A percentile compares a stretch with the other conserved stretches of the same genome.
Conservation (phyloP, 2,329 filamentous ascomycete species). For the Aspergillus sp. region DNA sequence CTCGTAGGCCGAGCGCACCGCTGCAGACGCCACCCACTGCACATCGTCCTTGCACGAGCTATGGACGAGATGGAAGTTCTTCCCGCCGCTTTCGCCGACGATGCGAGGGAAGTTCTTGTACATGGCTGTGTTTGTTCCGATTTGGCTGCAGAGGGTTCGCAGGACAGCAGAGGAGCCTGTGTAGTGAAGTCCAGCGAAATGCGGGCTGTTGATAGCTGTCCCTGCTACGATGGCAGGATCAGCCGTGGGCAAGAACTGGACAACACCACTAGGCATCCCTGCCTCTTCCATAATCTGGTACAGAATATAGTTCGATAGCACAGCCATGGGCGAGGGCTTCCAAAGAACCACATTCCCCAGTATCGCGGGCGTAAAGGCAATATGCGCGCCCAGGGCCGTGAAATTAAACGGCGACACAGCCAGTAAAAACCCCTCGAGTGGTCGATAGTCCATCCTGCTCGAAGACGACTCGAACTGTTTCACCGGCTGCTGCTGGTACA, state of each 20-base stretch:
- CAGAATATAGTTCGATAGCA: slow-evolving; percentile 82
- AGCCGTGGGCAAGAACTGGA: slow-evolving; percentile 82
- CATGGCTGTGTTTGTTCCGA: slow-evolving; percentile 72
- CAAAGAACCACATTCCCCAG: slow-evolving; percentile 94
- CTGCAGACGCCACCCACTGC: slow-evolving; percentile 73
- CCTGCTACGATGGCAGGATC: slow-evolving; percentile 80
- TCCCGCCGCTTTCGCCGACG: slow-evolving; percentile 84
- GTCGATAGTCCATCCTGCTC: slow-evolving; percentile 71
- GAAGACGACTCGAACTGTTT: slow-evolving; percentile 58
- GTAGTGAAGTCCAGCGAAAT: slow-evolving; percentile 86
- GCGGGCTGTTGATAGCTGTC: slow-evolving; percentile 69
- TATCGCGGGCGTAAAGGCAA: slow-evolving; percentile 60
- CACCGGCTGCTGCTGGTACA: slow-evolving; percentile 79
- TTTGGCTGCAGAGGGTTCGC: slow-evolving; percentile 80
- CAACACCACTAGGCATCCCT: slow-evolving; percentile 80
- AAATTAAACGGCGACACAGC: slow-evolving; percentile 95
- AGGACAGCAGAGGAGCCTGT: slow-evolving; percentile 90
- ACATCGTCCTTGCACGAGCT: slow-evolving; percentile 64
- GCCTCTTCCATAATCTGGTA: slow-evolving; percentile 92
- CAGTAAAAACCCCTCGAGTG: slow-evolving; percentile 94
- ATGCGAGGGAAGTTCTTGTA: slow-evolving; percentile 82
- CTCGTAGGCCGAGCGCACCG: slow-evolving; percentile 80
- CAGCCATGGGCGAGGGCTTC: slow-evolving; percentile 87
- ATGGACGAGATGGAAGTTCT: slow-evolving; percentile 87
- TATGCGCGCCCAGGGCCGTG: slow-evolving; percentile 79